Evolutionary conservation across 1,284 basidiomycete genomes (phyloP), one percentile per base, ranked within the genome.

Genomic region (Fomitopsis betulina): DNA sequence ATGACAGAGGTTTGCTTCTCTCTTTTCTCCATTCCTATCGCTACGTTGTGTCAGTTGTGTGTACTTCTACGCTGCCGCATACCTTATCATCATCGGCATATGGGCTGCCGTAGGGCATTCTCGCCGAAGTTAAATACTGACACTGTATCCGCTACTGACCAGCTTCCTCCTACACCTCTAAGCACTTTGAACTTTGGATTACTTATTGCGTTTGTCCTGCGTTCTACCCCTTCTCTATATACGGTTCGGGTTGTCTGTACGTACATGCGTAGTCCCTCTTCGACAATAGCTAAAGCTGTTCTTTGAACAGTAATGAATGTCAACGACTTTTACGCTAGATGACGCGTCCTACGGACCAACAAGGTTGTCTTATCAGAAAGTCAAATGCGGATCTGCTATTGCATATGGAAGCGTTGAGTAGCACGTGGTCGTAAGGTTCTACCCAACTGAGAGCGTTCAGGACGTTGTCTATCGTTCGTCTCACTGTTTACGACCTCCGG

Each of bases 91-190:
- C 25, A 38, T 54, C 42, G 45, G 39, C 39, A 38, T 37, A 58
- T 56, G 63, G 65, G 63, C 54, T 64, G 69, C 64, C 66, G 62
- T 60, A 67, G 68, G 69, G 67, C 67, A 66, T 58, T 55, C 60
- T 60, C 63, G 30, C 33, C 33, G 49, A 51, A 30, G 13, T 43
- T 33, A 37, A 53, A 51, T 43, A 23, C 27, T 49, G 30, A 37
- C 27, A 35, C 15, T 38, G 49, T 27, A 25, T 35, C 25, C 49
- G 19, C 30, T 12, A 5, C 38, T 19, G 25, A 23, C n/a, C 40
- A 25, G 42, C 30, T 35, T 53, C 21, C 40, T 17, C 43, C 23
- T 39, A 30, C 55, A 40, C 38, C 43, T 17, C 35, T 6, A 37
- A 25, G 39, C 19, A 47, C 50, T 47, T 10, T 5, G 30, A 47